Base-by-base conservation (phyloP, 176 grass and related monocot genomes). In the Phragmites australis region DNA sequence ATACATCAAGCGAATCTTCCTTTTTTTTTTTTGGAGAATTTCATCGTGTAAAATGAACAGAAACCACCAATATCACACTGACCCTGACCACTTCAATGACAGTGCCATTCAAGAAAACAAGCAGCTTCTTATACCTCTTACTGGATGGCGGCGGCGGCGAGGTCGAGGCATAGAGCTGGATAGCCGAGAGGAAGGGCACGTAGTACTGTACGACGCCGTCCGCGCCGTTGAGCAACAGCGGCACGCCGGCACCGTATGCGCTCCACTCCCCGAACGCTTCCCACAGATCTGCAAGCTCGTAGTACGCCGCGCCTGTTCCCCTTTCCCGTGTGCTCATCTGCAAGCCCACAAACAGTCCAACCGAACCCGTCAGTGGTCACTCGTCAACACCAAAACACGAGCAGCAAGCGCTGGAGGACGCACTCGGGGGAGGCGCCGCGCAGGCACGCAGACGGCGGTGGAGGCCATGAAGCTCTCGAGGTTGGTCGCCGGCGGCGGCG, bases 221-320 rank as follows among this genome's bases (percentile, higher is more conserved):
- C 49, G 56, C 88, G n/a, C 93, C 90, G 39, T 88, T 88, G 64
- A 96, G 62, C 40, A 92, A 70, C 56, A 96, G 56, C 26, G 93
- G 93, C 52, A 90, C 93, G 22, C 87, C 93, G 18, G 88, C 87
- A 53, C 93, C 93, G 75, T 92, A 96, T 30, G 93, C 90, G 66
- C 93, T 96, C 87, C 93, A 96, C 81, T 96, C 93, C 54, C 71
- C 87, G 69, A 96, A 92, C 25, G 87, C 82, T 21, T 92, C 90
- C 93, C 93, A 96, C n/a, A 96, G 85, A 88, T 96, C 93, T 56
- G 78, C 55, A 13, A 96, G 87, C 77, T 88, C 89, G 77, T 81
- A 96, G 70, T 88, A 88, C 53, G 69, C 71, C 27, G 32, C 51
- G 49, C 75, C 75, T 16, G 49, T 43, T 30, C 75, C 69, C 68